Evolutionary conservation across 768 basidiomycete genomes (phyloP).

Genomic region (Suillus cothurnatus): DNA sequence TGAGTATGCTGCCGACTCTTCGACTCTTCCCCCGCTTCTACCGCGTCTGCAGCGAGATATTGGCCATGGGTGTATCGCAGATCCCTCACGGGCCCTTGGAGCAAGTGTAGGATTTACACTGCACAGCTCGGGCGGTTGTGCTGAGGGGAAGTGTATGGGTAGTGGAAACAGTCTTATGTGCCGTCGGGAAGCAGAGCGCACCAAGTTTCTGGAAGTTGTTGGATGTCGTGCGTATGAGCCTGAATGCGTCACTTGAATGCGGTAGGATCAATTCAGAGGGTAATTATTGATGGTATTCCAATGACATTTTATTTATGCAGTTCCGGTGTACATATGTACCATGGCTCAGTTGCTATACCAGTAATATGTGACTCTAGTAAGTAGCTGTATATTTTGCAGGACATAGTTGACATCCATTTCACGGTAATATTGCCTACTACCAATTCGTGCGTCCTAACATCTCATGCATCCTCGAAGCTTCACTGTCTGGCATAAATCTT

Average conservation of each 20-base stretch:
- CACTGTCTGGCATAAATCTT: too few relatives aligned
- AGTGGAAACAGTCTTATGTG: constrained; percentile 39
- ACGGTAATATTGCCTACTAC: background rate
- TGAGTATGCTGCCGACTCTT: constrained; percentile 48
- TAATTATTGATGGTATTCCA: background rate
- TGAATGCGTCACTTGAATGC: constrained; percentile 20
- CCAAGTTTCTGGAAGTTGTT: constrained; percentile 44
- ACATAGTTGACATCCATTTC: background rate
- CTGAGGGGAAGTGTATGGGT: constrained; percentile 43
- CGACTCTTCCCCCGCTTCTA: constrained; percentile 50
- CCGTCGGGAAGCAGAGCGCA: constrained; percentile 44
- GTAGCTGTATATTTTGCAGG: background rate
- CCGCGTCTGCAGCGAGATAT: constrained; percentile 31
- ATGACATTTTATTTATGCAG: background rate
- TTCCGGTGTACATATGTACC: too few relatives aligned
- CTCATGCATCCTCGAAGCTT: too few relatives aligned
- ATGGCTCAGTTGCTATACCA: background rate
- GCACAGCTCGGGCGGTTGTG: constrained; percentile 22
- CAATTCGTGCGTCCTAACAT: too few relatives aligned
- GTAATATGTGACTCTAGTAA: background rate
- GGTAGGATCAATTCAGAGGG: background rate
- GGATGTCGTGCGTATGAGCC: constrained; percentile 53
- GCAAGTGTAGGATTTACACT: constrained; percentile 16
- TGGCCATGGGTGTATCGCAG: constrained; percentile 20
- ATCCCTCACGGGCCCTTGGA: constrained; percentile 22